phyloP scores from a whole-genome alignment of 495 filamentous ascomycete species.

The Aspergillus biplanus region DNA sequence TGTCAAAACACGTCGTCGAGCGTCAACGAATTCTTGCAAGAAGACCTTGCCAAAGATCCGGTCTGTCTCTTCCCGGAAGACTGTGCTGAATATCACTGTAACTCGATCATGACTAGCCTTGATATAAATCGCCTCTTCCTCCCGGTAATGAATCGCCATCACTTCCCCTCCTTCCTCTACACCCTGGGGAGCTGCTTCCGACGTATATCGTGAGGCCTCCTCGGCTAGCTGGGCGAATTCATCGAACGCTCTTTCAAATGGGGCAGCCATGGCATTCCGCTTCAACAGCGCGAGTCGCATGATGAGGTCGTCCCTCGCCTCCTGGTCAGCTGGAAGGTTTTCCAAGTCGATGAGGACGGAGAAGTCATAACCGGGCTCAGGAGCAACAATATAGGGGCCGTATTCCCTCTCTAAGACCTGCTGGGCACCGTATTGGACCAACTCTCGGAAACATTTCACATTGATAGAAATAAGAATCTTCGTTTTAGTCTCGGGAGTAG shows the following conservation, averaged over 20 bases:
- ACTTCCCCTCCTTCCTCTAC: slow-evolving; percentile 86
- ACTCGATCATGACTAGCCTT: slow-evolving; percentile 96
- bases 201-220: slow-evolving; percentile 85
- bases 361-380: slow-evolving; percentile 93
- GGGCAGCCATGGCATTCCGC: slow-evolving; percentile 97
- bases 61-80: slow-evolving; percentile 97
- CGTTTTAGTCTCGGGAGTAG: slow-evolving; percentile 88
- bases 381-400: slow-evolving; percentile 82
- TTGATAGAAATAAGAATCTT: slow-evolving; percentile 92
- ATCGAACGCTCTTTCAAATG: slow-evolving; percentile 94
- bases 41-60: slow-evolving; percentile 97
- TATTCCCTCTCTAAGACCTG: slow-evolving; percentile 92
- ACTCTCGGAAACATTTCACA: slow-evolving; percentile 91
- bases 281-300: slow-evolving; percentile 85
- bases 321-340: slow-evolving; percentile 77
- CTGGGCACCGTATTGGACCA: slow-evolving; percentile 90
- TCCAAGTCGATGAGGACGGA: slow-evolving; percentile 87
- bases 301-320: slow-evolving; percentile 81
- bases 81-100: slow-evolving; percentile 97
- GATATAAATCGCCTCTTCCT: slow-evolving; percentile 99
- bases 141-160: slow-evolving; percentile 95
- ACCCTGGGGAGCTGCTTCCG: slow-evolving; percentile 88
- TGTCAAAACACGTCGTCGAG: slow-evolving; percentile 73
- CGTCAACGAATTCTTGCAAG: slow-evolving; percentile 94
- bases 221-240: slow-evolving; percentile 85